Conservation (phyloP, 768 basidiomycete species). For the Pleurotus pulmonarius region DNA sequence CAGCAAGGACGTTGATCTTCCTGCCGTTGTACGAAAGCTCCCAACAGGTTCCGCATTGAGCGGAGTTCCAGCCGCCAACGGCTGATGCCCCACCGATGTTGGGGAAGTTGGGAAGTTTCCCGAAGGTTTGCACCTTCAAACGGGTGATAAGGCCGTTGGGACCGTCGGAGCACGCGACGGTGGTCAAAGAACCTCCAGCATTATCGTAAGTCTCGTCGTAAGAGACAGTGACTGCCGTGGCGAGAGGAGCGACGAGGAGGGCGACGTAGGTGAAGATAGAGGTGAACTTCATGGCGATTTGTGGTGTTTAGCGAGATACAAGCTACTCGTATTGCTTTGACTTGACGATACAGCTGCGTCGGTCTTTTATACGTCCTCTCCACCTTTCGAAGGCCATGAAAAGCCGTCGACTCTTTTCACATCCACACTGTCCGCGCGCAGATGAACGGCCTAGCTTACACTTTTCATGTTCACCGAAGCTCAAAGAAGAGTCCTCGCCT, state of each 20-base stretch:
- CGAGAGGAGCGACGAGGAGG: conserved; percentile 20
- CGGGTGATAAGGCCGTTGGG: conserved; percentile 43
- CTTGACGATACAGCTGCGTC: no score
- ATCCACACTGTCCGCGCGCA: neutral
- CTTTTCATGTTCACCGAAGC: neutral
- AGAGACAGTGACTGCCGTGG: conserved; percentile 26
- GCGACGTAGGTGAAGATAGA: conserved; percentile 11
- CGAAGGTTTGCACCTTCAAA: conserved; percentile 42
- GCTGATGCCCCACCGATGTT: conserved; percentile 53
- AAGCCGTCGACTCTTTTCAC: neutral
- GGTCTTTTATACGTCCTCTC: neutral
- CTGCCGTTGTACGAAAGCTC: conserved; percentile 42
- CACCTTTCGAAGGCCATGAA: neutral
- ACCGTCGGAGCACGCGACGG: conserved; percentile 46
- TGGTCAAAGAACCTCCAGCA: conserved; percentile 30
- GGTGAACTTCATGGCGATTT: conserved; percentile 14
- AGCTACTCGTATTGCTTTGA: no score
- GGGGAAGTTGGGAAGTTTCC: conserved; percentile 53
- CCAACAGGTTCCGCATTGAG: conserved; percentile 61
- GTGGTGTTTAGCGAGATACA: neutral
- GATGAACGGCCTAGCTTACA: neutral
- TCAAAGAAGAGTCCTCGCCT: neutral
- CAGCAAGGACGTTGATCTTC: conserved; percentile 45
- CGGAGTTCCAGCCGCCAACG: conserved; percentile 47
- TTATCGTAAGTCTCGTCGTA: conserved; percentile 54